Base-by-base conservation (phyloP, 306 rosid genomes). In the Citrullus amarus region DNA sequence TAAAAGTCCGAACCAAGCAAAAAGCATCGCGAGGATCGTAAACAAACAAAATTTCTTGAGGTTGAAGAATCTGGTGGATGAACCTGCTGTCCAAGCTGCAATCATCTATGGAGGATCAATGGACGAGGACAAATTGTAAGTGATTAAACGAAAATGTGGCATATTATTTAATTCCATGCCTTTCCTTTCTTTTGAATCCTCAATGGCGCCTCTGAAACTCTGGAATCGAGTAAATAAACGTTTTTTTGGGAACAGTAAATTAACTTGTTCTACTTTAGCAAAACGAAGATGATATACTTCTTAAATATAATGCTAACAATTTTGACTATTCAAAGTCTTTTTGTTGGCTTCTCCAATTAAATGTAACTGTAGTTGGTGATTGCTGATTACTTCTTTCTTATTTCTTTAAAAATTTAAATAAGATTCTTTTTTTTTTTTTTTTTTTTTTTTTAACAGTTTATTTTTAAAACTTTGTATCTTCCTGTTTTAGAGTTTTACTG, bases 61-160 rank as follows among this genome's bases (percentile, higher is more conserved):
- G 72, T 82, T 92, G 55, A 78, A 85, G 81, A 55, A 78, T 79
- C 83, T 90, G 55, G 67, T 92, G 15, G 34, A 50, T 34, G 89
- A 89, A 71, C 87, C 89, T 32, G 39, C 0, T 8, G 90, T 86
- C 67, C 67, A 81, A 78, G 81, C 84, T 78, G 86, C 96, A 0
- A 82, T 92, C 58, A 86, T 88, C 82, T 77, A 75, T 80, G 96
- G 97, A 13, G 97, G 97, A 30, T 81, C 89, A 60, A 65, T 83
- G 83, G 86, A 92, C 25, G 86, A 89, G 54, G 89, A 90, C 16
- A 82, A 81, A 83, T 60, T 92, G 97, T 90, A 84, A 89, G 66
- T 75, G 9, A 11, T 71, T 43, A 18, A 41, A 25, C 70, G 51
- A 39, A 55, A 54, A 18, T 39, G 22, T 34, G 15, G 8, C 38